These are phyloP conservation scores for Phialophora expanda DNA, from an alignment of 2,329 filamentous ascomycete genomes.

Conservation along the genomic window DNA sequence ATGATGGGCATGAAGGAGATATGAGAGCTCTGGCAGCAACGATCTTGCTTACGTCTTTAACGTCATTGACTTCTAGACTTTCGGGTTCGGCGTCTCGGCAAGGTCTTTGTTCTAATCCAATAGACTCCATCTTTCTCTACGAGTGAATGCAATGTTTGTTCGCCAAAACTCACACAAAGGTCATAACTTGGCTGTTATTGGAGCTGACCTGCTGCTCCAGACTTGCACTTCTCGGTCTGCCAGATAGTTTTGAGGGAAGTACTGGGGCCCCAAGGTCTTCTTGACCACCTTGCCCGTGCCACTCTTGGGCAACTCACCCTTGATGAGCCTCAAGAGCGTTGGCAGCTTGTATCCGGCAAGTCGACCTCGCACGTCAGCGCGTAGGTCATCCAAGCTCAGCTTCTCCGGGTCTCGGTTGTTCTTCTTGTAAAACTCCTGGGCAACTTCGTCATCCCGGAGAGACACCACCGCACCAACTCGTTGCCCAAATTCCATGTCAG, in stretches of 20 bases:
- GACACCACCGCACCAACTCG: conserved; percentile 53
- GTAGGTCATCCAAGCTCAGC: conserved; percentile 50
- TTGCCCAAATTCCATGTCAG: conserved; percentile 57
- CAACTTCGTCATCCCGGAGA: conserved; percentile 34
- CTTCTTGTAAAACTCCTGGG: conserved; percentile 35
- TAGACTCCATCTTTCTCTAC: conserved; percentile 11
- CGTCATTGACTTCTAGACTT: conserved; percentile 10
- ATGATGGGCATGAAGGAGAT: background rate
- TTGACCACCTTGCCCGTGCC: conserved; percentile 59
- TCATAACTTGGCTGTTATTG: conserved; percentile 33
- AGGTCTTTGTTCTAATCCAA: conserved; percentile 11
- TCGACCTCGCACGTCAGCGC: conserved; percentile 51
- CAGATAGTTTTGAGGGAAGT: conserved; percentile 46
- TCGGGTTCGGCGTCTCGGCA: background rate
- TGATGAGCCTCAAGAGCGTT: conserved; percentile 53
- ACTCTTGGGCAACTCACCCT: conserved; percentile 56
- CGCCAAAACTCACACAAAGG: background rate
- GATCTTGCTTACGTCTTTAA: background rate
- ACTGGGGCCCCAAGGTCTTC: conserved; percentile 51
- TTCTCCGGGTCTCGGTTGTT: conserved; percentile 22
- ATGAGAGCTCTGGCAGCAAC: background rate
- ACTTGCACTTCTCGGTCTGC: conserved; percentile 42
- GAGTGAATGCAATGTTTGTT: background rate
- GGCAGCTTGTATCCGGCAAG: conserved; percentile 58
- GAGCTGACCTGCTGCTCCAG: conserved; percentile 38